These are phyloP conservation scores for Clitoria ternatea DNA, from an alignment of 306 rosid genomes.

Conservation along the genomic window DNA sequence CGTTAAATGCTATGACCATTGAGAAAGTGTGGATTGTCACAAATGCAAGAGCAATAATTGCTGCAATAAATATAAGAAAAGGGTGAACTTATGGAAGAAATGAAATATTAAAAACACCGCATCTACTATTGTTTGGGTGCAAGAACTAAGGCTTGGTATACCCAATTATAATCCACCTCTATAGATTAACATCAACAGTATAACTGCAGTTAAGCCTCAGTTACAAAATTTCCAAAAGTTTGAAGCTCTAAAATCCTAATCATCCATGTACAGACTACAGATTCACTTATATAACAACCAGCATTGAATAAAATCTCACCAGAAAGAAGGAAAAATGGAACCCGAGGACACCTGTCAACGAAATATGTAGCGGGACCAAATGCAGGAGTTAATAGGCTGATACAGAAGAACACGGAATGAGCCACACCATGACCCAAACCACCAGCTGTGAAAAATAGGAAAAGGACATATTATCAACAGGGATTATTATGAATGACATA, in stretches of 20 bases:
- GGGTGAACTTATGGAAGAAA: slow-evolving; percentile 1
- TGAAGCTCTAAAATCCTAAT: neutral
- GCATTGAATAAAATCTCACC: slow-evolving; percentile 45
- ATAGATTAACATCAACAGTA: slow-evolving; percentile 1
- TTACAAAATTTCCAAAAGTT: neutral
- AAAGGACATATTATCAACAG: slow-evolving; percentile 11
- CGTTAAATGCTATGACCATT: slow-evolving; percentile 93
- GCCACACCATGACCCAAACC: slow-evolving; percentile 96
- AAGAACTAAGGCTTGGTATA: neutral
- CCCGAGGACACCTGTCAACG: slow-evolving; percentile 63
- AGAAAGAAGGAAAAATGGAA: slow-evolving; percentile 90
- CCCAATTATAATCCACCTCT: neutral
- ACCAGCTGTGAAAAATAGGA: slow-evolving; percentile 62
- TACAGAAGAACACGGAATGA: slow-evolving; percentile 97
- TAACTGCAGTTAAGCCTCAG: slow-evolving; percentile 3
- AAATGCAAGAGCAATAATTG: slow-evolving; percentile 82
- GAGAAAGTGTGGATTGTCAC: slow-evolving; percentile 93
- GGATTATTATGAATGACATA: neutral
- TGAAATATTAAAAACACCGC: neutral
- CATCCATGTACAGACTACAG: neutral
- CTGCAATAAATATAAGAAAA: slow-evolving; percentile 48
- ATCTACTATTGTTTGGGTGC: neutral
- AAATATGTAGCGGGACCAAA: slow-evolving; percentile 93
- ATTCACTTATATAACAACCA: slow-evolving; percentile 22
- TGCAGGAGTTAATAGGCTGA: slow-evolving; percentile 91